phyloP scores from a whole-genome alignment of 1,139 yeast species.

The Kodamaea suecica region DNA sequence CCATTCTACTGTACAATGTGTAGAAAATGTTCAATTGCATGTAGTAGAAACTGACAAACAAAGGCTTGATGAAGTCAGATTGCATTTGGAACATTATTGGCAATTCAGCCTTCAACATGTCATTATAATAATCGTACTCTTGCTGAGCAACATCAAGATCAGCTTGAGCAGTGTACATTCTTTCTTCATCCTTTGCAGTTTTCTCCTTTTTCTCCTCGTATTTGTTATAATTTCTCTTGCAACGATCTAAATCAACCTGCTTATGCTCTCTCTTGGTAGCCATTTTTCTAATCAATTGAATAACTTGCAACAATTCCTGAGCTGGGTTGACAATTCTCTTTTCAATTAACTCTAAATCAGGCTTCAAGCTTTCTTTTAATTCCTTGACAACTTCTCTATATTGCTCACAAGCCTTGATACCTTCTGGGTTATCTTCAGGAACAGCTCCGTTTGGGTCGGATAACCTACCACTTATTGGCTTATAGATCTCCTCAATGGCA shows the following conservation, averaged over 20 bases:
- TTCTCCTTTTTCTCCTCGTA: conserved; percentile 79
- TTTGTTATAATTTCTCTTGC: conserved; percentile 63
- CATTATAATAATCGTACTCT: conserved; percentile 94
- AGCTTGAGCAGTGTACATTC: conserved; percentile 81
- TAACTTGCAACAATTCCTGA: conserved; percentile 80
- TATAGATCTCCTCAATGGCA: conserved; percentile 92
- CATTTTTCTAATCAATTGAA: conserved; percentile 84
- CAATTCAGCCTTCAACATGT: conserved; percentile 84
- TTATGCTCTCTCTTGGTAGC: conserved; percentile 93
- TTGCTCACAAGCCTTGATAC: conserved; percentile 90
- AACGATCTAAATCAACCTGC: conserved; percentile 91
- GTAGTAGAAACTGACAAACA: conserved; percentile 89
- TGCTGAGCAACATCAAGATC: conserved; percentile 89
- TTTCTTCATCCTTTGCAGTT: conserved; percentile 86
- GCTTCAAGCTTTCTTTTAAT: conserved; percentile 79
- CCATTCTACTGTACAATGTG: conserved; percentile 86
- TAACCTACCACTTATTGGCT: conserved; percentile 89
- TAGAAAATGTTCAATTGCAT: conserved; percentile 97
- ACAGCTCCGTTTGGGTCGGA: conserved; percentile 83
- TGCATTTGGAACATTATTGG: conserved; percentile 86
- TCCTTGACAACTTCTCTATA: conserved; percentile 85
- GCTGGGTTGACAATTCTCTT: conserved; percentile 89
- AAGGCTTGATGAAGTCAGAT: conserved; percentile 86
- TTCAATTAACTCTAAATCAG: conserved; percentile 91
- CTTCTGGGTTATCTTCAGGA: conserved; percentile 95